Conservation (phyloP, 2,329 filamentous ascomycete genomes). For the Colletotrichum phormii region DNA sequence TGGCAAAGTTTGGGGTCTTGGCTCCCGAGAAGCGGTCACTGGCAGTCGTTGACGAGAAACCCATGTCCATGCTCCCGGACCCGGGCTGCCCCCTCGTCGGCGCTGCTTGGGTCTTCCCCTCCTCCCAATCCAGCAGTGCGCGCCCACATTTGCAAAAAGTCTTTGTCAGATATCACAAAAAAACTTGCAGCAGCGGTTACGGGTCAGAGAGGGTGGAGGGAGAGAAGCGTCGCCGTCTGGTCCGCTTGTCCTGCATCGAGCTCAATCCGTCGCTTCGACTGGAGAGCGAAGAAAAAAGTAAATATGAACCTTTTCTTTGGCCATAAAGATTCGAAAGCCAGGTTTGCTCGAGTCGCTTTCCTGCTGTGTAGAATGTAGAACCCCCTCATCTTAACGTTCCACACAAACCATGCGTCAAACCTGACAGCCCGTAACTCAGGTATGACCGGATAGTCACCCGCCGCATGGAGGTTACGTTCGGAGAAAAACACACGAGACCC, state of each 20-base stretch:
- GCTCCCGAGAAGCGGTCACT: slow-evolving; percentile 18
- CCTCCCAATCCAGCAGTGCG: slow-evolving; percentile 4
- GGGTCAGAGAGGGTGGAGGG: slow-evolving; percentile 4
- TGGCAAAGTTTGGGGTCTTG: not conserved
- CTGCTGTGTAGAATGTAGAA: no score
- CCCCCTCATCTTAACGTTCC: not conserved
- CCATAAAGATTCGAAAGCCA: not conserved
- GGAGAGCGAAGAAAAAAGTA: not conserved
- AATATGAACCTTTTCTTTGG: not conserved
- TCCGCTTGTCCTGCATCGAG: not conserved
- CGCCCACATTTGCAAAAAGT: not conserved
- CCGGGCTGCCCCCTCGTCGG: slow-evolving; percentile 6
- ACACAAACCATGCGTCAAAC: not conserved
- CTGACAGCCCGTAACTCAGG: not conserved
- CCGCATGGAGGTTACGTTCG: slow-evolving; percentile 7
- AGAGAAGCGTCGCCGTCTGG: not conserved
- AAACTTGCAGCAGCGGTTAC: slow-evolving; percentile 3
- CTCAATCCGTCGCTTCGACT: not conserved
- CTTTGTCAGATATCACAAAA: slow-evolving; percentile 36
- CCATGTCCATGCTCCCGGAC: slow-evolving; percentile 31
- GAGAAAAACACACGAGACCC: slow-evolving; percentile 19
- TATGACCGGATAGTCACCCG: slow-evolving; percentile 1
- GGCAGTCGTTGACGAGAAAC: slow-evolving; percentile 19
- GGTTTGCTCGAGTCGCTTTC: not conserved
- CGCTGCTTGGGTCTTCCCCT: not conserved